phyloP scores from a whole-genome alignment of 2,329 filamentous ascomycete genomes.

The Rhynchosporium graminicola region DNA sequence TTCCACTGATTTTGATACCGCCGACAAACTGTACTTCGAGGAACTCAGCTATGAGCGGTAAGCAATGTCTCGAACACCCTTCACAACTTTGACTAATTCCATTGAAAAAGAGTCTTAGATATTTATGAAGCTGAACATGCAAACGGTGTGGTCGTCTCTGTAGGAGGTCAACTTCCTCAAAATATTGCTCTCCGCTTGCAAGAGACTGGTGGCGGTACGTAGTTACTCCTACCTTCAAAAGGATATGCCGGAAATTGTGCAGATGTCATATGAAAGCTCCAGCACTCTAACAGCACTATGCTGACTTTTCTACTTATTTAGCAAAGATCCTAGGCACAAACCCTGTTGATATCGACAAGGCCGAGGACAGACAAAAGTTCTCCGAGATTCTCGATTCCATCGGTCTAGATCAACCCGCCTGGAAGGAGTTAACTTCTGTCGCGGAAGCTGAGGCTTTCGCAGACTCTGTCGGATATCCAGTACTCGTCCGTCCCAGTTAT shows the following conservation, averaged over 20 bases:
- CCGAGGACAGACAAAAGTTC: conserved; percentile 98
- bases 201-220: conserved; percentile 74
- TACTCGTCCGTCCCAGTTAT: conserved; percentile 91
- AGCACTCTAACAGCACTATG: background rate
- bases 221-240: background rate
- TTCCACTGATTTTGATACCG: conserved; percentile 81
- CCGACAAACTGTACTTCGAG: conserved; percentile 94
- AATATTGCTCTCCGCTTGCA: conserved; percentile 96
- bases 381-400: conserved; percentile 96
- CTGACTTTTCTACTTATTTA: background rate
- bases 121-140: conserved; percentile 92
- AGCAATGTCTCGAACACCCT: background rate
- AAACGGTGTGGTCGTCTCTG: conserved; percentile 87
- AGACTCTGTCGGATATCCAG: conserved; percentile 83
- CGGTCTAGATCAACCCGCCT: conserved; percentile 93
- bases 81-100: background rate
- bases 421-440: conserved; percentile 94
- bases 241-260: background rate
- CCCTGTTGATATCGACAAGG: conserved; percentile 93
- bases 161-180: conserved; percentile 94
- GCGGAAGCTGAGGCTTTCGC: conserved; percentile 87
- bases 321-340: conserved; percentile 77
- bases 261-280: background rate
- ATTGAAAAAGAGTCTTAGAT: conserved; percentile 72
- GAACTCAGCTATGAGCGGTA: conserved; percentile 82